phyloP scores from a whole-genome alignment of 2,329 filamentous ascomycete genomes.

The Penicillium sp. region DNA sequence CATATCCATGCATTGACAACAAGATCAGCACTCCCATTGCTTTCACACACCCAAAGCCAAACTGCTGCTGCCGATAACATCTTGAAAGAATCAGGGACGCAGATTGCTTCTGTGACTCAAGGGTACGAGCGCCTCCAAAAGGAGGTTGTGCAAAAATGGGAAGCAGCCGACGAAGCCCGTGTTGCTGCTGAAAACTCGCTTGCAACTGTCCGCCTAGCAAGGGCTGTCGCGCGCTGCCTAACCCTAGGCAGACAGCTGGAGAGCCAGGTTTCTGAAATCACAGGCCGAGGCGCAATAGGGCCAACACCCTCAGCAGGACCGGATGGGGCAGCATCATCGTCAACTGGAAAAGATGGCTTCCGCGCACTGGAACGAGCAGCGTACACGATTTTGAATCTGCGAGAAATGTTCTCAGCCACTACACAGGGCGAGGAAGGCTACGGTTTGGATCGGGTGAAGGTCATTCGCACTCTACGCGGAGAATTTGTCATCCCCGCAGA shows the following conservation, averaged over 20 bases:
- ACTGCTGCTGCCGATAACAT: slow-evolving; percentile 71
- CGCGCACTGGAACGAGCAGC: slow-evolving; percentile 78
- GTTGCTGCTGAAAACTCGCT: slow-evolving; percentile 75
- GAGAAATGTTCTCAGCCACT: slow-evolving; percentile 69
- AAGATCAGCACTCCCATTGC: slow-evolving; percentile 74
- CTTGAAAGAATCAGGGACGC: slow-evolving; percentile 72
- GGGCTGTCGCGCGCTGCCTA: slow-evolving; percentile 74
- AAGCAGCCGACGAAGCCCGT: slow-evolving; percentile 79
- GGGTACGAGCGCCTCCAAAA: slow-evolving; percentile 83
- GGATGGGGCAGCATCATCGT: slow-evolving; percentile 29
- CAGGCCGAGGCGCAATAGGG: slow-evolving; percentile 38
- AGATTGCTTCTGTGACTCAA: slow-evolving; percentile 76
- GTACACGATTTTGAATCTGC: slow-evolving; percentile 72
- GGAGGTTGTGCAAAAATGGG: slow-evolving; percentile 82
- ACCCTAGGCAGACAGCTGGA: slow-evolving; percentile 83
- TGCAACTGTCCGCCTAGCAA: slow-evolving; percentile 73
- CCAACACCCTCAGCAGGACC: slow-evolving; percentile 32
- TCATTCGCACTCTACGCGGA: slow-evolving; percentile 68
- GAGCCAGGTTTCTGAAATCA: slow-evolving; percentile 74
- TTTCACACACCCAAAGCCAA: slow-evolving; percentile 74
- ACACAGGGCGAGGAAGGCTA: slow-evolving; percentile 71
- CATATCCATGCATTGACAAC: slow-evolving; percentile 90
- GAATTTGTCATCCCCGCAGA: slow-evolving; percentile 71
- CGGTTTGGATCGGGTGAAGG: slow-evolving; percentile 71
- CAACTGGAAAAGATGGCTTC: slow-evolving; percentile 64